Evolutionary conservation across 2,329 filamentous ascomycete genomes (phyloP).

Genomic region (Dendryphion nanum): DNA sequence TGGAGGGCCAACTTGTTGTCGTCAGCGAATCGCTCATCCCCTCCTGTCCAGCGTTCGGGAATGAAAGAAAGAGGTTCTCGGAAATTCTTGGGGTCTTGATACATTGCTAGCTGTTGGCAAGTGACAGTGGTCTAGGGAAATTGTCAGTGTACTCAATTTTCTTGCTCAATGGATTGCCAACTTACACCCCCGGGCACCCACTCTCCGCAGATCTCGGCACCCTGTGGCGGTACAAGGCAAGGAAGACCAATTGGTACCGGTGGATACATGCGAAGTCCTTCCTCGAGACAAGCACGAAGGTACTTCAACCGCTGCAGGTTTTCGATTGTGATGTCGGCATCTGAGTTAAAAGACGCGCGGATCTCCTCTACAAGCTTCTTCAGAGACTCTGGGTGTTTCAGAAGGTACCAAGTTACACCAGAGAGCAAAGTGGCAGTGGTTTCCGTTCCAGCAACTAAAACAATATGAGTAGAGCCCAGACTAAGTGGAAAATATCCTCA

Average conservation of each 20-base stretch:
- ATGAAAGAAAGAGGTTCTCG: conserved; percentile 16
- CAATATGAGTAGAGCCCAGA: background rate
- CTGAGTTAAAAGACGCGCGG: conserved; percentile 7
- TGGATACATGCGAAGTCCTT: conserved; percentile 37
- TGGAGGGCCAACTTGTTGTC: conserved; percentile 14
- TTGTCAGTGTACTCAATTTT: conserved; percentile 2
- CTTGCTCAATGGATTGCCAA: conserved; percentile 1
- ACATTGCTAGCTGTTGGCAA: conserved; percentile 11
- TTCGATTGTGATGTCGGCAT: conserved; percentile 24
- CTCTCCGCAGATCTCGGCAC: conserved; percentile 29
- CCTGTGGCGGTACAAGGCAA: conserved; percentile 24
- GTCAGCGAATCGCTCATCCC: conserved; percentile 7
- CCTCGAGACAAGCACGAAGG: conserved; percentile 31
- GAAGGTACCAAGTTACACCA: conserved; percentile 25
- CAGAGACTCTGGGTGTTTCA: conserved; percentile 7
- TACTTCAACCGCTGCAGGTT: conserved; percentile 12
- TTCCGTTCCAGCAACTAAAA: conserved; percentile 16
- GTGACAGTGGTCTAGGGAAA: conserved; percentile 11
- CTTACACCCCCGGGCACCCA: conserved; percentile 22
- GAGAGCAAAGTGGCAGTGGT: conserved; percentile 26
- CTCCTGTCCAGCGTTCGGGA: conserved; percentile 30
- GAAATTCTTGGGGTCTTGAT: conserved; percentile 18
- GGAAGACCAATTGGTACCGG: conserved; percentile 33
- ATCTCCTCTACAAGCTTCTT: conserved; percentile 14
- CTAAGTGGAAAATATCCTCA: conserved; percentile 19